Evolutionary conservation across 2,329 filamentous ascomycete genomes (phyloP), one percentile per base, ranked within the genome.

Genomic region (Endoconidiophora polonica): DNA sequence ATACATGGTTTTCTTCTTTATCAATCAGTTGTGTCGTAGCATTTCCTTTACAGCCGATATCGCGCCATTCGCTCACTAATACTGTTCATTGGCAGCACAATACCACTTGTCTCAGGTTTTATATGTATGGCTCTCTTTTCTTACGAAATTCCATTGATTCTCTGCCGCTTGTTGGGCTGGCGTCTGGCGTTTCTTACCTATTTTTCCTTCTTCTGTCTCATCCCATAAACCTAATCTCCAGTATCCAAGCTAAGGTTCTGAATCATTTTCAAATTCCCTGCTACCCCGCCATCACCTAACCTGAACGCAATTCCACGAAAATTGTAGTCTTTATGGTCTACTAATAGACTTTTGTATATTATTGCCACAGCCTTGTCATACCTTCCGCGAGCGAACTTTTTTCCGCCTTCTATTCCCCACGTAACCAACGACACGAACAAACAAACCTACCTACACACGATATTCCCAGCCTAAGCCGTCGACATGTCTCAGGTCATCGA

Each of bases 401-500:
- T 7, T 9, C 20, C 3, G 39, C 20, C 14, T 41, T 41, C 39
- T 22, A 41, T 22, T 12, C 3, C 39, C n/a, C 10, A 6, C 23
- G 12, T 12, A 33, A 10, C 29, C 29, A 33, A 33, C 22, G 14
- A 23, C 23, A 26, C 33, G n/a, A 20, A 39, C 44, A 26, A 33
- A 33, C 29, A 33, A 29, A 14, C 26, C 43, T 12, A 33, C 5
- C 18, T 33, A 23, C 41, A 43, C 24, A 14, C 41, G 22, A 43
- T 5, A 43, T 10, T 43, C 6, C 20, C 18, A 18, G 12, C 24
- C 41, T 18, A 43, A 43, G 26, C 24, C 26, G 36, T 43, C 29
- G 68, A 57, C 55, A 88, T 88, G 83, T 85, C 83, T 56, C 78
- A 76, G 53, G 77, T 95, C 60, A 76, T 74, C 56, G 83, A 93